Evolutionary conservation across 805 yeast genomes (phyloP).

Genomic region (Suhomyces xylopsoci): DNA sequence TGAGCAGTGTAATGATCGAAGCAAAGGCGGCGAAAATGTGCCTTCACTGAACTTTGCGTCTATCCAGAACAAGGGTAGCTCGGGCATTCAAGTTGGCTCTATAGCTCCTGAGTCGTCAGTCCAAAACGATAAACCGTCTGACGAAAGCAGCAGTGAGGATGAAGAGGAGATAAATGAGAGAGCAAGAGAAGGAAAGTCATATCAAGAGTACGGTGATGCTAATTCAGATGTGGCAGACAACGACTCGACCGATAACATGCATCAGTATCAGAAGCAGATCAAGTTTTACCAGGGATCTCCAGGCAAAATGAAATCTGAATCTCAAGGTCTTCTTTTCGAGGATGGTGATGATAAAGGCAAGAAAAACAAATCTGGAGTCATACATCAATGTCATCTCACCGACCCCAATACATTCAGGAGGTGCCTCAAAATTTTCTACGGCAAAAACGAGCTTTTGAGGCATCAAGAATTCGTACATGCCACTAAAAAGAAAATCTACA

Average conservation of each 20-base stretch:
- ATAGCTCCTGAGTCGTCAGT: constrained; percentile 1
- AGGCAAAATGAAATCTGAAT: constrained; percentile 1
- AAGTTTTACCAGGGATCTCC: constrained; percentile 9
- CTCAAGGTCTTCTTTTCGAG: neutral
- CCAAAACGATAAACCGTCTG: constrained; percentile 12
- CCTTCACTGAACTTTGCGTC: neutral
- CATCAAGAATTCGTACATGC: constrained; percentile 49
- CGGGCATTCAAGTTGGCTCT: neutral
- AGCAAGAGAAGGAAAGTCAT: neutral
- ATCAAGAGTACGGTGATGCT: neutral
- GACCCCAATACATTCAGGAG: constrained; percentile 32
- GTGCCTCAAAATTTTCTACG: constrained; percentile 41
- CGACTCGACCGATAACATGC: neutral
- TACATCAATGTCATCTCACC: constrained; percentile 41
- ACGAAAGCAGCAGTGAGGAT: constrained; percentile 14
- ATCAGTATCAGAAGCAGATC: constrained; percentile 6
- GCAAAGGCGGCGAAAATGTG: neutral
- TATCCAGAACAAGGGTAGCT: neutral
- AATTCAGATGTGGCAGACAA: neutral
- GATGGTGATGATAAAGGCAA: constrained; percentile 11
- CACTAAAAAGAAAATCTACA: constrained; percentile 39
- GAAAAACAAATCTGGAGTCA: constrained; percentile 22
- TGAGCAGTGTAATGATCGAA: neutral
- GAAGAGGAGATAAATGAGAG: constrained; percentile 5
- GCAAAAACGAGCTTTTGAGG: constrained; percentile 41